Base-by-base conservation (phyloP, 345 rosid species). In the Psidium guajava region DNA sequence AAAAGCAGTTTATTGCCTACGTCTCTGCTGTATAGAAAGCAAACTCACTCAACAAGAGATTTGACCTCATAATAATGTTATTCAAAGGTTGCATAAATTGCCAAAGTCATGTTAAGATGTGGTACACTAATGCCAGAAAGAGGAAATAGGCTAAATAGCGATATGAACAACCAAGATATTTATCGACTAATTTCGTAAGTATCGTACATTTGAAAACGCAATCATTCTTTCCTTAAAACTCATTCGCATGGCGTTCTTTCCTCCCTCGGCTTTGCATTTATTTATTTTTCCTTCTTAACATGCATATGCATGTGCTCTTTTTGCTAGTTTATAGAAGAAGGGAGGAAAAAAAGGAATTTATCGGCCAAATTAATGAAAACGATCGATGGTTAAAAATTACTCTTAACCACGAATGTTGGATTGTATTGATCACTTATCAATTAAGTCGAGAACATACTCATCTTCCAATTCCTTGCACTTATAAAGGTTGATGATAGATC, bases 401-500 rank as follows among this genome's bases (percentile, higher is more conserved):
- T 69, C 3, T 2, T 0, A 2, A 69, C 4, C 47, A 18, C 13
- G 1, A 0, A 32, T 69, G 13, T 18, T 64, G 1, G 22, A 10
- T 56, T 56, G 25, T 69, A 69, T 20, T 18, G 24, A 69, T 69
- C 80, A 36, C 25, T 36, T 69, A 25, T 36, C 5, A 40, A 18
- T 69, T 69, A 20, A 36, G 25, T 36, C 3, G 2, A 36, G 40
- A 20, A 69, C 1, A 5, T 18, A 1, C 14, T 36, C 2, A 20
- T 64, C 20, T 64, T 16, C 75, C 25, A 18, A 18, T 36, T 69
- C 6, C 24, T 69, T 3, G 24, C 47, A 9, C 40, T 69, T 69
- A 1, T 36, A 32, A 49, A 50, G 13, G 52, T 36, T 69, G 25
- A 36, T 18, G 77, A 36, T 20, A 24, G 47, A 69, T 36, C 80